phyloP scores from a whole-genome alignment of 2,329 filamentous ascomycete genomes.

The Beauveria rudraprayagi region DNA sequence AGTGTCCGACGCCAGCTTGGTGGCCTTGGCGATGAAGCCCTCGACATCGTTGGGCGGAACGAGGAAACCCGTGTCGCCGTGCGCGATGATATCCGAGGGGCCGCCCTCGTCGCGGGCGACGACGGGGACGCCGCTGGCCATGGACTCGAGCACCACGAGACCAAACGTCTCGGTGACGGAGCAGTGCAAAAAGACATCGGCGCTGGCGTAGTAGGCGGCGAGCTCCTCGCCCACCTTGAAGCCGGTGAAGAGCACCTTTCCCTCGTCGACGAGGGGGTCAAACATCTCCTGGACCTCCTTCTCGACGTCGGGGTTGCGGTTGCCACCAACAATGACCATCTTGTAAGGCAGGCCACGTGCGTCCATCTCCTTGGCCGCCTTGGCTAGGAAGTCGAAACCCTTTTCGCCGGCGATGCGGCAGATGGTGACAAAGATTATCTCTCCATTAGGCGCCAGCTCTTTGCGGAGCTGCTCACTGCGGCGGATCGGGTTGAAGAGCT shows the following conservation, averaged over 20 bases:
- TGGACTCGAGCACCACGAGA: conserved; percentile 60
- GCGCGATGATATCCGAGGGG: conserved; percentile 56
- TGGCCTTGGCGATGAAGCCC: conserved; percentile 46
- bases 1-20: conserved; percentile 39
- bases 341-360: conserved; percentile 50
- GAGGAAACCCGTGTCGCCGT: conserved; percentile 53
- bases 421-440: conserved; percentile 58
- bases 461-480: conserved; percentile 44
- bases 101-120: conserved; percentile 62
- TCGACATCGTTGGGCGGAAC: conserved; percentile 51
- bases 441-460: conserved; percentile 50
- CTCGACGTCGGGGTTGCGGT: conserved; percentile 55
- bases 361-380: conserved; percentile 46
- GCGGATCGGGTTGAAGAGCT: conserved; percentile 48
- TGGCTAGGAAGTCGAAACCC: conserved; percentile 59
- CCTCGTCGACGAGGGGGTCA: conserved; percentile 34
- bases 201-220: conserved; percentile 59
- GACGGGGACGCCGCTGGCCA: conserved; percentile 63
- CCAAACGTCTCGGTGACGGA: conserved; percentile 67
- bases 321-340: conserved; percentile 60
- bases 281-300: conserved; percentile 55
- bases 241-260: conserved; percentile 58
- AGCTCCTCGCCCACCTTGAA: conserved; percentile 54
- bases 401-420: conserved; percentile 63
- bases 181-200: conserved; percentile 63